These are phyloP conservation scores for Meripilus lineatus DNA, from an alignment of 1,284 basidiomycete genomes.

Conservation along the genomic window DNA sequence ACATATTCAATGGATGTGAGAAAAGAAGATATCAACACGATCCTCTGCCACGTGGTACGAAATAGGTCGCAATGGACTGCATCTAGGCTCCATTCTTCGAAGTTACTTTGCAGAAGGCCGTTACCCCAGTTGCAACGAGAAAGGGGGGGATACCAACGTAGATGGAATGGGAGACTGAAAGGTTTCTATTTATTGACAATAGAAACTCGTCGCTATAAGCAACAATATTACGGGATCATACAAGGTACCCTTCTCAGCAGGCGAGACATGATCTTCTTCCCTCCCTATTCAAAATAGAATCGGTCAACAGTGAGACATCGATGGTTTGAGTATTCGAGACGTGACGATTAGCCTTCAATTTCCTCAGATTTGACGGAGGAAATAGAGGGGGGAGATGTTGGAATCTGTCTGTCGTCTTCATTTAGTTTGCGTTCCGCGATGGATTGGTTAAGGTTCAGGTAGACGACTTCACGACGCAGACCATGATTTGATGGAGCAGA, in stretches of 20 bases:
- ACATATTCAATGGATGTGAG: too few species aligned
- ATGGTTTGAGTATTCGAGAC: slow-evolving; percentile 82
- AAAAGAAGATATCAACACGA: too few species aligned
- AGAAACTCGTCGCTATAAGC: neutral
- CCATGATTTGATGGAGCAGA: too few species aligned
- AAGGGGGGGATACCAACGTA: too few species aligned
- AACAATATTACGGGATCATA: slow-evolving; percentile 9
- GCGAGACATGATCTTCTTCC: slow-evolving; percentile 49
- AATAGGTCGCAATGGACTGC: neutral
- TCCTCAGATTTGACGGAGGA: slow-evolving; percentile 82
- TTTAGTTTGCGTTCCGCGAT: neutral
- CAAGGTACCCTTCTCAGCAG: slow-evolving; percentile 44
- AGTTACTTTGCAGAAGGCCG: neutral
- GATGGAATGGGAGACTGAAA: neutral
- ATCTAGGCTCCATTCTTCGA: neutral
- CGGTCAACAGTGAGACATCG: slow-evolving; percentile 72
- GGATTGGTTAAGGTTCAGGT: neutral
- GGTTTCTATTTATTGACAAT: too few species aligned
- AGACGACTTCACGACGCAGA: slow-evolving; percentile 1
- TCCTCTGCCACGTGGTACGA: neutral
- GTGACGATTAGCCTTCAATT: slow-evolving; percentile 85
- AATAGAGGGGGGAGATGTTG: slow-evolving; percentile 74
- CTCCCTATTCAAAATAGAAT: slow-evolving; percentile 32
- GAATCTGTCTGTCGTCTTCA: slow-evolving; percentile 65
- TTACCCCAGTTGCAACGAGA: too few species aligned